These are phyloP conservation scores for Pseudocercospora ulei DNA, from an alignment of 2,329 filamentous ascomycete species.

Conservation along the genomic window DNA sequence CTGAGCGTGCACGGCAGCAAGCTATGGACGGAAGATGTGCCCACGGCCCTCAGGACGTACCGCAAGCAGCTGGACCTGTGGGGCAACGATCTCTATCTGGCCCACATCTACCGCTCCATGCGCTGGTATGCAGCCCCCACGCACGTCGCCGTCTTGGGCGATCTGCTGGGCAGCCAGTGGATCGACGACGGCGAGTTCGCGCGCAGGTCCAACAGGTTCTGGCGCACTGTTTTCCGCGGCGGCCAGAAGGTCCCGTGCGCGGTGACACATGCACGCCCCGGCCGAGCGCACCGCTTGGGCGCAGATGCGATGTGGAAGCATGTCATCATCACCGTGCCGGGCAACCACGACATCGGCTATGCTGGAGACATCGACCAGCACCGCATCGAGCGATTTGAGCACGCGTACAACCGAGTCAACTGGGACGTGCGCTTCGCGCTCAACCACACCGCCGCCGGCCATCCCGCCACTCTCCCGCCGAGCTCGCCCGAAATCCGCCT, in stretches of 20 bases:
- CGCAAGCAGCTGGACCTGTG: conserved; percentile 79
- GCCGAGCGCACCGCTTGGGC: conserved; percentile 35
- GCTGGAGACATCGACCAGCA: conserved; percentile 76
- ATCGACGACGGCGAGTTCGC: conserved; percentile 77
- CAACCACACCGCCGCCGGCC: conserved; percentile 29
- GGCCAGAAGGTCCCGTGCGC: conserved; percentile 27
- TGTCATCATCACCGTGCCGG: conserved; percentile 77
- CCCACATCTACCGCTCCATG: conserved; percentile 77
- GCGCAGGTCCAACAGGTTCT: conserved; percentile 46
- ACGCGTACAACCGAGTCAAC: conserved; percentile 74
- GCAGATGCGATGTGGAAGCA: conserved; percentile 54
- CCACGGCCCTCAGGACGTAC: conserved; percentile 53
- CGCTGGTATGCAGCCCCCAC: conserved; percentile 78
- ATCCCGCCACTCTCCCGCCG: conserved; percentile 1
- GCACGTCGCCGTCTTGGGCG: conserved; percentile 79
- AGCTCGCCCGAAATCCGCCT: conserved; percentile 62
- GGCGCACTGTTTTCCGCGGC: conserved; percentile 26
- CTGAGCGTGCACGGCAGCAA: conserved; percentile 20
- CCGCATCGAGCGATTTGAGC: conserved; percentile 71
- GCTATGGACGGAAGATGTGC: conserved; percentile 50
- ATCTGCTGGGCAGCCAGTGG: conserved; percentile 92
- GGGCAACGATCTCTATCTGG: conserved; percentile 90
- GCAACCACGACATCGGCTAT: conserved; percentile 96
- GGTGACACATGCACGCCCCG: conserved; percentile 29
- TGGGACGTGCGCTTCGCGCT: conserved; percentile 68